Evolutionary conservation across 306 rosid species (phyloP), one percentile per base, ranked within the genome.

Genomic region (Glycine soja): DNA sequence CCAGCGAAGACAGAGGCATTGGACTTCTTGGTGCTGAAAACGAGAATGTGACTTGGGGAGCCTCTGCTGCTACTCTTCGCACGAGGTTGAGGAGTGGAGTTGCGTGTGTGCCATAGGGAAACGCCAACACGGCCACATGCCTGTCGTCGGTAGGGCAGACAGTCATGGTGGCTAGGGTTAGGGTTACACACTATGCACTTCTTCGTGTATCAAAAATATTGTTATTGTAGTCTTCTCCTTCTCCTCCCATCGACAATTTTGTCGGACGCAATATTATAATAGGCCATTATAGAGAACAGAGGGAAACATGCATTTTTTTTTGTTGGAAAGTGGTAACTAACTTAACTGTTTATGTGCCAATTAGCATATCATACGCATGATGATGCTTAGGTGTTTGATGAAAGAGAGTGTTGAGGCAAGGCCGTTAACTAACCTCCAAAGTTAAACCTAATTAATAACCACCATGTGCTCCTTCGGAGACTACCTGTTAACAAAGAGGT

Each of bases 41-140:
- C 0, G 96, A 88, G 87, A 93, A 90, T 0, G 10, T 56, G 0
- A 80, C 82, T 0, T 64, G 2, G 0, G 91, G 92, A 1, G 77
- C n/a, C 1, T 90, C 72, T 0, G 75, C 63, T 0, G 97, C 89
- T 30, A 90, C 84, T n/a, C 74, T 53, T 7, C 76, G 80, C 0
- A 82, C 84, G 2, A 94, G 81, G 70, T 36, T 79, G 9, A 92
- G 83, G 10, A 94, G 88, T n/a, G 97, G 94, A 3, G 18, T 67
- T 5, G 97, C 96, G 57, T 94, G 98, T 18, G 90, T 19, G 0
- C 98, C 97, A 50, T 86, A 94, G 0, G 98, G 97, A 75, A 90
- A 92, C 2, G 92, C 94, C 62, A 94, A 46, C 16, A 85, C 88
- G 1, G 92, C 95, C 7, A 94, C 87, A 38, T 94, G 98, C 0